Percentiles rank a stretch among this genome's conserved stretches.
These are phyloP conservation scores for Penicillium sp. DNA, from an alignment of 2,329 filamentous ascomycete genomes.

Conservation along the genomic window DNA sequence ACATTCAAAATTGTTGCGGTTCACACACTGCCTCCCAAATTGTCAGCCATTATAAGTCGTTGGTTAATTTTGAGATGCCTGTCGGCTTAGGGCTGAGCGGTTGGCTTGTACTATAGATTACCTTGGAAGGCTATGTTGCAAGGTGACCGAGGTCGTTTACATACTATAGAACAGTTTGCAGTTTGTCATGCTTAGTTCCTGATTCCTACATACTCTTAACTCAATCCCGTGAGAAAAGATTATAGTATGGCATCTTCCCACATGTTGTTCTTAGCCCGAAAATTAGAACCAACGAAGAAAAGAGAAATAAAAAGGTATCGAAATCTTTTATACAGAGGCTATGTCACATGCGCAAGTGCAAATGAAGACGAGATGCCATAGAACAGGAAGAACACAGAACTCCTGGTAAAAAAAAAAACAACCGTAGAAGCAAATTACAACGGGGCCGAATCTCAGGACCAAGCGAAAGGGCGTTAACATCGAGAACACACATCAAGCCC, in stretches of 20 bases:
- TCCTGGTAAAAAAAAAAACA: conserved; percentile 13
- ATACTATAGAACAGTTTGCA: no score
- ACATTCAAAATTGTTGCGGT: neutral
- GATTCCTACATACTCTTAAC: no score
- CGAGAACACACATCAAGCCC: neutral
- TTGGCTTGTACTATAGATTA: no score
- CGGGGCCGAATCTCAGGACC: conserved; percentile 4
- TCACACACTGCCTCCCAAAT: neutral
- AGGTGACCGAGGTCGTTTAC: no score
- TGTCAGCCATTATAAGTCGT: neutral
- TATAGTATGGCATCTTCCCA: no score
- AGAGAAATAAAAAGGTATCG: conserved; percentile 16
- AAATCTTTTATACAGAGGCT: conserved; percentile 30
- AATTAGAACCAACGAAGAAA: neutral
- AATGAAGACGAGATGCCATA: conserved; percentile 21
- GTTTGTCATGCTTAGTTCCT: no score
- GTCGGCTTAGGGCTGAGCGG: neutral
- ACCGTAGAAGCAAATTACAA: conserved; percentile 4
- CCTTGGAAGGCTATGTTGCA: no score
- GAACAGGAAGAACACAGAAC: conserved; percentile 21
- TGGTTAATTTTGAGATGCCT: neutral
- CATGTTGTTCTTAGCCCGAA: neutral
- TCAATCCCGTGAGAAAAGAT: no score
- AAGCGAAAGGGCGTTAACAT: neutral
- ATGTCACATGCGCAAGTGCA: conserved; percentile 26